Base-by-base conservation (phyloP, 495 filamentous ascomycete species). In the Daldinia loculata region DNA sequence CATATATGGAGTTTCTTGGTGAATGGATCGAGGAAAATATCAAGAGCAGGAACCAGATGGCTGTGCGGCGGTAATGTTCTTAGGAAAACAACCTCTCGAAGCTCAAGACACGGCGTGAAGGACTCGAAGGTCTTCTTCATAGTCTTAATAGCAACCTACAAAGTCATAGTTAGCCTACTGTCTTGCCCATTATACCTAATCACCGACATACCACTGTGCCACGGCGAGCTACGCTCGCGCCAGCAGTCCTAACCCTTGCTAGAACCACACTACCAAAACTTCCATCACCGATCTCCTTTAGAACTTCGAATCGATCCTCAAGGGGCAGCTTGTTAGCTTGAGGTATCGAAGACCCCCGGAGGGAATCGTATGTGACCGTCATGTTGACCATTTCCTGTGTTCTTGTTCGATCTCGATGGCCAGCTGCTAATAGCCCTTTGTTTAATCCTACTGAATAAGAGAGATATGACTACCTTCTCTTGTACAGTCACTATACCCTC, bases 51-150 rank as follows among this genome's bases (percentile, higher is more conserved):
- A 22, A 99, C 96, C 19, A 99, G 84, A 82, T 99, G 96, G 61
- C 88, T 84, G 76, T 99, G 96, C 50, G 86, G 81, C 0, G 96
- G 96, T 15, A 99, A 81, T 12, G 94, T 93, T 69, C 92, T 88
- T 26, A 99, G 85, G 82, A 99, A 99, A 78, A 98, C 94, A 58
- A 99, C 96, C 78, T 99, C 96, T 64, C 95, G 88, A 51, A 99
- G 84, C 76, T 99, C 95, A 66, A 97, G 78, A 78, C 96, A 98
- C 43, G 92, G 92, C 24, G 85, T 81, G 75, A 98, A 92, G 4
- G 92, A 95, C 39, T 98, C 94, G 72, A 98, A 99, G 0, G 92
- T 93, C 87, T 99, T 99, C 86, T 99, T 99, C 96, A 99, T 98
- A 17, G 95, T 98, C 84, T 99, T 99, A 78, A 99, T 97, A 2